Base-by-base conservation (phyloP, 352 stramenopile species). In the Pythium vanterpoolii region DNA sequence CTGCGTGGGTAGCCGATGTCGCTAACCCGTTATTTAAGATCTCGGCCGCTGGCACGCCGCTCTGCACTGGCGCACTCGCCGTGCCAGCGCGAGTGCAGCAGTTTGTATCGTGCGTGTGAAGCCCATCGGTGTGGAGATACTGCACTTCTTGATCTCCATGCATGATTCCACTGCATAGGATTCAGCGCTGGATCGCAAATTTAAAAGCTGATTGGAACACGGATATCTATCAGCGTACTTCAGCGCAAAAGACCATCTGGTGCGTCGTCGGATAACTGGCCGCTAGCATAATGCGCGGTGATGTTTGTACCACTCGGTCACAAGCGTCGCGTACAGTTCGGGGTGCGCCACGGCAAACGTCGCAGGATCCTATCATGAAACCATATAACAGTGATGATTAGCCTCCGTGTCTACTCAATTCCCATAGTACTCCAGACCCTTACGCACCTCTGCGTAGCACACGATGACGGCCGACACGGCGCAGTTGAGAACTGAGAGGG, bases 61-160 rank as follows among this genome's bases (percentile, higher is more conserved):
- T 63, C 24, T 63, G 56, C 36, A 36, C 49, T 1, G 49, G 49
- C n/a, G n/a, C n/a, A n/a, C n/a, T n/a, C n/a, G n/a, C n/a, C n/a
- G n/a, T n/a, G n/a, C n/a, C n/a, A n/a, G n/a, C n/a, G n/a, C n/a
- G n/a, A n/a, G n/a, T n/a, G n/a, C n/a, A n/a, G n/a, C n/a, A n/a
- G n/a, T n/a, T n/a, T n/a, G n/a, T n/a, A n/a, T n/a, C n/a, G n/a
- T n/a, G n/a, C n/a, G n/a, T n/a, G n/a, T n/a, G n/a, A n/a, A n/a
- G n/a, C n/a, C n/a, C n/a, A n/a, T n/a, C n/a, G n/a, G n/a, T n/a
- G n/a, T n/a, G n/a, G n/a, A n/a, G n/a, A n/a, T n/a, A n/a, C n/a
- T n/a, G n/a, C n/a, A n/a, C n/a, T n/a, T n/a, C n/a, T n/a, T n/a
- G n/a, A n/a, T n/a, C n/a, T n/a, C n/a, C n/a, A n/a, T n/a, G n/a